Base-by-base conservation (phyloP, 768 basidiomycete species). In the Mrakia gelida region DNA sequence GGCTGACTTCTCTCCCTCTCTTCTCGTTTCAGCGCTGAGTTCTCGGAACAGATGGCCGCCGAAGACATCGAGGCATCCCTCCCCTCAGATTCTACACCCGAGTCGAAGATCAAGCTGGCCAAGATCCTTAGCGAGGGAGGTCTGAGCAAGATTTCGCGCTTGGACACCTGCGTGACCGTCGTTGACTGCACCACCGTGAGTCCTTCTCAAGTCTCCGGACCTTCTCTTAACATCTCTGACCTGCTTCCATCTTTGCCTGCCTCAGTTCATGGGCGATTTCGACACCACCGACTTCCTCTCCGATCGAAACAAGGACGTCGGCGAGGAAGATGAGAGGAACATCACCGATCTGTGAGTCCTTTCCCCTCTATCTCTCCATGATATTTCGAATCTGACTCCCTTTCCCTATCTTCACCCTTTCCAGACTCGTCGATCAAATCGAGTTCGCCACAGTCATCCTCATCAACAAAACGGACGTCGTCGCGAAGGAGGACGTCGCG, bases 391-490 rank as follows among this genome's bases (percentile, higher is more conserved):
- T 61, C 13, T 21, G 21, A 49, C 26, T 49, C 52, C 28, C 75
- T 79, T 54, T 67, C 79, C 16, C 45, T 45, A 72, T 2, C 15
- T 26, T 21, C 30, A 61, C 34, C 38, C 38, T 1, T 71, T 4
- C 30, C 45, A 82, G 82, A 23, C 75, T 83, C 74, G 80, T 81
- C 26, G 84, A 84, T 45, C 84, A 85, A 75, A 80, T 85, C 80
- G 84, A 85, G 70, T 85, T 85, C 65, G 82, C 82, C 43, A 82
- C 84, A 80, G 82, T 83, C 65, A 80, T 85, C 77, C 63, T 84
- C 30, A 65, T 85, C 78, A 84, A 84, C 81, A 84, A 84, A 65
- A 80, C 73, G 52, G 84, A 85, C 76, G 72, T 83, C 59, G 82
- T 83, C 63, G 15, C 34, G 11, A 28, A 79, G 23, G 21, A 62